Evolutionary conservation across 495 filamentous ascomycete genomes (phyloP), one percentile per base, ranked within the genome.

Genomic region (Lindgomyces ingoldianus): DNA sequence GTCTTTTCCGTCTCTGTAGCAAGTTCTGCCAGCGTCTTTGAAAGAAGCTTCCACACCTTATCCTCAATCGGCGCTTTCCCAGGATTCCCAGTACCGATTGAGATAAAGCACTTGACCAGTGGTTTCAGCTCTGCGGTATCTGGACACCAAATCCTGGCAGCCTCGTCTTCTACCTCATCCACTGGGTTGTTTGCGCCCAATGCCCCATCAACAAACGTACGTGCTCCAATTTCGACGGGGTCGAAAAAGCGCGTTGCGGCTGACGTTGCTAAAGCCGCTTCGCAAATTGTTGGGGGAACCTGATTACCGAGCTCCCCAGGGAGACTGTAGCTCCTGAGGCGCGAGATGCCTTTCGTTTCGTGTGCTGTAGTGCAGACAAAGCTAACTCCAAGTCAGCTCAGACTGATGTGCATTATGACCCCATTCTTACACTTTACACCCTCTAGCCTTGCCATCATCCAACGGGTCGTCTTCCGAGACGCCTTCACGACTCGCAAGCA

Each of bases 361-460:
- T 73, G 72, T 0, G 70, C 62, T 0, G 68, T 74, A 3, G 76
- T 69, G 46, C 77, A 81, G 4, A 82, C 77, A 55, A 82, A 82
- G 0, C 77, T 78, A 55, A 9, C 29, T 21, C 11, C 26, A 47
- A 19, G 19, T 33, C 22, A 0, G 14, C 50, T 42, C 57, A 56
- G 1, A 79, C 70, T 56, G 4, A 16, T 4, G 4, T 14, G 18
- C 4, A 16, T 51, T 14, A 39, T 2, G 39, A 41, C 27, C 10
- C 16, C 10, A 6, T 18, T 61, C 54, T 72, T 45, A 72, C 72
- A 52, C 36, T 55, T 55, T 55, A 39, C 73, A 77, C 4, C 64
- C 53, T 18, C 70, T 64, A n/a, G 46, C 12, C 54, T 18, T 71
- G 4, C 70, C 72, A 24, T 56, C 42, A 21, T 62, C 0, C 51